Conservation (phyloP, 345 rosid genomes). For the Brassica cretica region DNA sequence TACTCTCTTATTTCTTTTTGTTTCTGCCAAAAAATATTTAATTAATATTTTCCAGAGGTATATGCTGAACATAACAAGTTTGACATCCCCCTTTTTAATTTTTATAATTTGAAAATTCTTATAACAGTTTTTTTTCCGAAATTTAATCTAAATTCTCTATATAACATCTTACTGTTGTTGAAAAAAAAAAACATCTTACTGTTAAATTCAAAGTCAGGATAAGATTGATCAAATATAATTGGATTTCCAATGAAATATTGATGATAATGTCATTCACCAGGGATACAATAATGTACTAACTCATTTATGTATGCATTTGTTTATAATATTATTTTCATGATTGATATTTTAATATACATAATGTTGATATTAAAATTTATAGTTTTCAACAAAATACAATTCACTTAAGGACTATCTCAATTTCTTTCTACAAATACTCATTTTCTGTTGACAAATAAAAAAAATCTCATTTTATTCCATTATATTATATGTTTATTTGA, state of each 20-base stretch:
- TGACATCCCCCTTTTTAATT: neutral
- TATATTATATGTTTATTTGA: neutral
- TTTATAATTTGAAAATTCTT: neutral
- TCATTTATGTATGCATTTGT: neutral
- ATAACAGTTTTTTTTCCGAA: neutral
- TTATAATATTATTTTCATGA: neutral
- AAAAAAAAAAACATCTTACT: neutral
- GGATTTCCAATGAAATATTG: neutral
- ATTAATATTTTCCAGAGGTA: neutral
- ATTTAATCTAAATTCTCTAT: neutral
- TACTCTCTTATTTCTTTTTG: neutral
- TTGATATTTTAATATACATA: neutral
- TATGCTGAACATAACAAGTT: neutral
- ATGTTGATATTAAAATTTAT: neutral
- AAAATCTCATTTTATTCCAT: too few relatives aligned
- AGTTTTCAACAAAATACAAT: too few relatives aligned
- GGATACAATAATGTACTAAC: neutral
- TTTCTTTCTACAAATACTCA: too few relatives aligned
- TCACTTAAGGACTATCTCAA: too few relatives aligned
- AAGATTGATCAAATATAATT: neutral
- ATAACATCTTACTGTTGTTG: neutral
- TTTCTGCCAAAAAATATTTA: neutral
- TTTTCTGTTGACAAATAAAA: too few relatives aligned
- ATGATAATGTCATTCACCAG: constrained; percentile 4
- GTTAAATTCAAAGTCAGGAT: neutral